Base-by-base conservation (phyloP, 2,329 filamentous ascomycete species). In the Fusarium bulbicola region DNA sequence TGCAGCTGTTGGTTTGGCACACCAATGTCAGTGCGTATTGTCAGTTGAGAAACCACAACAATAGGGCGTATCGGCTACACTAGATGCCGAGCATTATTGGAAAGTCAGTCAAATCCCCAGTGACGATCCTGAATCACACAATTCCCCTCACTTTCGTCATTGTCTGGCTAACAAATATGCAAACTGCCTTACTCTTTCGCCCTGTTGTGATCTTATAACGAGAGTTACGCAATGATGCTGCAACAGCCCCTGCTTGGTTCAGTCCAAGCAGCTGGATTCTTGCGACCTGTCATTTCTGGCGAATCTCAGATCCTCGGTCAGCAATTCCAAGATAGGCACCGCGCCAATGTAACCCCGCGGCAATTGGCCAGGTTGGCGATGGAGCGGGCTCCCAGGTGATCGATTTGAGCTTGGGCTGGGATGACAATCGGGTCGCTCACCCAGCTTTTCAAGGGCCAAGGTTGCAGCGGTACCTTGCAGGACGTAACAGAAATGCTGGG, bases 401-500 rank as follows among this genome's bases (percentile, higher is more conserved):
- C 49, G 52, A 42, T 58, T 58, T 16, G 52, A 47, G 66, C 26
- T 50, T 71, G 63, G 58, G 36, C 54, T 56, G 46, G 28, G 26
- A 42, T 37, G 39, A 24, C 16, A 40, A 53, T 53, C 45, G 36
- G 46, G 34, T 45, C 32, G 63, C 40, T 39, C 47, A 45, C 45
- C 57, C 56, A 47, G 37, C 32, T n/a, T 52, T 32, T 24, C 59
- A 34, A 65, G 26, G 39, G 34, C 58, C 39, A 52, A 52, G 60
- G 66, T 68, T 59, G 62, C 66, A 73, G 67, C 50, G 53, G 71
- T 73, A 68, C 71, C 71, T 73, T 73, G 71, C 71, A 72, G 56
- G 46, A 56, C 30, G 49, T 58, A 62, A 45, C 59, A 54, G 42
- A 37, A 67, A 60, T 42, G 36, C 67, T 62, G 47, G 49, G 11